Conservation (phyloP, 2,329 filamentous ascomycete species). For the Diatrype stigma region DNA sequence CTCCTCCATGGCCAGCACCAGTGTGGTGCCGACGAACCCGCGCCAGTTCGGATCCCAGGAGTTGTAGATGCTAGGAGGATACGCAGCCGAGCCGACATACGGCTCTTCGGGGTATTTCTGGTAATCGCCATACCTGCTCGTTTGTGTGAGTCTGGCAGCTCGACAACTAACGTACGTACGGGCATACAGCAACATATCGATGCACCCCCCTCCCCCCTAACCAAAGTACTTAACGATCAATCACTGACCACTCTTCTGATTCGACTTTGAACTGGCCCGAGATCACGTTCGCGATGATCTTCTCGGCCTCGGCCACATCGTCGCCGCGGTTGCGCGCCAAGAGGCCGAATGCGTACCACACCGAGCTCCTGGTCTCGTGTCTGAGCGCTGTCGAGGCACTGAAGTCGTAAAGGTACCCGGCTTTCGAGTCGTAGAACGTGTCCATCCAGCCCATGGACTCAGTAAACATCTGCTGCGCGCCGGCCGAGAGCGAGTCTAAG, state of each 20-base stretch:
- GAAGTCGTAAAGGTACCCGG: constrained; percentile 51
- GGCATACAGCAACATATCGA: no score
- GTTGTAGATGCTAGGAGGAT: constrained; percentile 28
- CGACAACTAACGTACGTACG: not conserved
- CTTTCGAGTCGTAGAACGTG: constrained; percentile 45
- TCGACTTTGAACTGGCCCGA: constrained; percentile 47
- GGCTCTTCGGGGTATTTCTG: constrained; percentile 55
- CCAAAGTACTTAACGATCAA: no score
- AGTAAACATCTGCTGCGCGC: constrained; percentile 36
- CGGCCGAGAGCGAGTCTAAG: no score
- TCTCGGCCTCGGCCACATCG: constrained; percentile 47
- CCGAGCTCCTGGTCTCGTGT: constrained; percentile 53
- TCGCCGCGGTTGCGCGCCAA: constrained; percentile 48
- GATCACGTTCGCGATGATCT: constrained; percentile 52
- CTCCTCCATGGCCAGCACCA: constrained; percentile 57
- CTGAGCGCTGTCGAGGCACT: constrained; percentile 39
- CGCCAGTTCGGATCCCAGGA: constrained; percentile 63
- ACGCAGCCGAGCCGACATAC: constrained; percentile 46
- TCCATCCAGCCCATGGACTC: constrained; percentile 55
- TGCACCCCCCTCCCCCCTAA: no score
- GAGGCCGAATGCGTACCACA: constrained; percentile 57
- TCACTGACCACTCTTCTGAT: constrained; percentile 49
- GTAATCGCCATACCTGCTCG: constrained; percentile 43
- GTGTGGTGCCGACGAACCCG: constrained; percentile 56
- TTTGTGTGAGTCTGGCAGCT: not conserved